Percentiles rank a stretch among this genome's conserved stretches.
These are phyloP conservation scores for Dentipellis fragilis DNA, from an alignment of 768 basidiomycete species.

Conservation along the genomic window DNA sequence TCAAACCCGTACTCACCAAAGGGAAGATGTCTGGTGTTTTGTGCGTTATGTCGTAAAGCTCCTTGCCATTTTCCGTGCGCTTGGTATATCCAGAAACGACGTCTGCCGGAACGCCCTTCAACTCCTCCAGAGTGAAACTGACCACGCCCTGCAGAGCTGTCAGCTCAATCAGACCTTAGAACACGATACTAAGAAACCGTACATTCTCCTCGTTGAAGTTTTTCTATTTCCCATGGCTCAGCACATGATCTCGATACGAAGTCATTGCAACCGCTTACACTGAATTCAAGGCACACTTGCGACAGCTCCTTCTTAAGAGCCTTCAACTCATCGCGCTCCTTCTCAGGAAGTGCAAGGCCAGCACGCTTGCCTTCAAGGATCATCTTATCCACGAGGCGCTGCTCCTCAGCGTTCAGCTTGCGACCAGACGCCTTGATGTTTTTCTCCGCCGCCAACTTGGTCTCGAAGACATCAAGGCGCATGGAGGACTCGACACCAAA, in stretches of 20 bases:
- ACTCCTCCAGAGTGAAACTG: constrained; percentile 59
- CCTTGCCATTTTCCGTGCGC: constrained; percentile 45
- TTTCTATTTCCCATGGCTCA: constrained; percentile 35
- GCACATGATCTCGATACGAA: background rate
- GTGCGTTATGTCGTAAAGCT: constrained; percentile 64
- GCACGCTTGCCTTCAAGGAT: constrained; percentile 71
- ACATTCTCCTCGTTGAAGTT: constrained; percentile 88
- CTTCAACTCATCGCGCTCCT: constrained; percentile 46
- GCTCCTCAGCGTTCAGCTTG: constrained; percentile 52
- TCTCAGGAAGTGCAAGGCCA: constrained; percentile 63
- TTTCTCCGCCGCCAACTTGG: constrained; percentile 59
- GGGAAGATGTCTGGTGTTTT: constrained; percentile 81
- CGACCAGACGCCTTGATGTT: constrained; percentile 53
- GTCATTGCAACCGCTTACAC: constrained; percentile 32
- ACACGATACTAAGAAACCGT: constrained; percentile 7
- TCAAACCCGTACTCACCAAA: constrained; percentile 33
- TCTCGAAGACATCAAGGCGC: constrained; percentile 72
- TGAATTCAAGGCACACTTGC: constrained; percentile 68
- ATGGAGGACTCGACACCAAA: constrained; percentile 70
- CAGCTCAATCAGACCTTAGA: background rate
- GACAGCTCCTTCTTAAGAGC: constrained; percentile 68
- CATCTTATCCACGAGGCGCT: constrained; percentile 76
- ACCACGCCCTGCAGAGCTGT: constrained; percentile 37
- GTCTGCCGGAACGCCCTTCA: constrained; percentile 72
- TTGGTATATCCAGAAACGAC: constrained; percentile 72